Conservation (phyloP, 192 early-diverging fungal genomes). For the Rhizophlyctis rosea region DNA sequence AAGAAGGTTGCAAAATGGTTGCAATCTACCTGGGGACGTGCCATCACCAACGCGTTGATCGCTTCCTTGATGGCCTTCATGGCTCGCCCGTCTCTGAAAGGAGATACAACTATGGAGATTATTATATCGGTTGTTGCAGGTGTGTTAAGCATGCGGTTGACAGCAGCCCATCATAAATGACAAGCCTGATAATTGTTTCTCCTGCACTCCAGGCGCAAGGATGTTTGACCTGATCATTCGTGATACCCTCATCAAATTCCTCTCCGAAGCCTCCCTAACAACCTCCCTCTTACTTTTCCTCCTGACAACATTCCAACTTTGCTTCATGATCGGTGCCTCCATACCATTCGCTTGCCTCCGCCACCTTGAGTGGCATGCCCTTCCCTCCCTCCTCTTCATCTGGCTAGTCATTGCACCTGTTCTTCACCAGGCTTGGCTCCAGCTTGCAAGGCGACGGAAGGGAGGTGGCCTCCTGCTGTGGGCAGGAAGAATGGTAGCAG, state of each 20-base stretch:
- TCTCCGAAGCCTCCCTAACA: slow-evolving; percentile 6
- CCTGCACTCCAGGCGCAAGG: not conserved
- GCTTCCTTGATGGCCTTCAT: slow-evolving; percentile 5
- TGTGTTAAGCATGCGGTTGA: not conserved
- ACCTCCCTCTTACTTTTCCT: slow-evolving; percentile 5
- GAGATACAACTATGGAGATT: slow-evolving; percentile 7
- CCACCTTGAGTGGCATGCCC: slow-evolving; percentile 6
- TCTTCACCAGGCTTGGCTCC: slow-evolving; percentile 8
- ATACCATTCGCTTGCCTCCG: slow-evolving; percentile 5
- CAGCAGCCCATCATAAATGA: not conserved
- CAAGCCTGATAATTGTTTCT: no score
- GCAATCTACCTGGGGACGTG: slow-evolving; percentile 15
- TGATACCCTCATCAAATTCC: slow-evolving; percentile 10
- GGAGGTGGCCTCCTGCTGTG: no score
- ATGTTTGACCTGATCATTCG: slow-evolving; percentile 20
- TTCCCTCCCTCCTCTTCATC: slow-evolving; percentile 11
- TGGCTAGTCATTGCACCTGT: slow-evolving; percentile 4
- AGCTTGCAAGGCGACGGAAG: no score
- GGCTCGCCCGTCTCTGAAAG: slow-evolving; percentile 6
- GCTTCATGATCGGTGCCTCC: slow-evolving; percentile 18
- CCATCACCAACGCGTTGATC: slow-evolving; percentile 7
- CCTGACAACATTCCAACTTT: slow-evolving; percentile 10
- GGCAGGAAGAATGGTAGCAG: no score
- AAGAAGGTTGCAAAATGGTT: not conserved
- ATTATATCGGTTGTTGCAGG: slow-evolving; percentile 13